phyloP scores from a whole-genome alignment of 176 grass and related monocot genomes.

The Lolium perenne region DNA sequence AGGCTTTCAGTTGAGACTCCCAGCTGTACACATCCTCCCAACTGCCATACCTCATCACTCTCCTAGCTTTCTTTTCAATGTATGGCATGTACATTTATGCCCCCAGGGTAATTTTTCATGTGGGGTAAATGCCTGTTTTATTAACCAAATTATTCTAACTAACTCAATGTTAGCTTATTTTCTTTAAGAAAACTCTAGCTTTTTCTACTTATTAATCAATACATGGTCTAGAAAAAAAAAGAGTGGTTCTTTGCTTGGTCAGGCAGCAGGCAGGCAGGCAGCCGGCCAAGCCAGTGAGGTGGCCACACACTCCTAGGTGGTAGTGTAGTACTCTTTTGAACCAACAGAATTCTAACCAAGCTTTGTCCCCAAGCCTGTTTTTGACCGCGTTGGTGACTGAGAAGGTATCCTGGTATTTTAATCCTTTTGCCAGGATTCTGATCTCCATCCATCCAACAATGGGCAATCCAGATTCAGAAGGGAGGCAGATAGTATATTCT shows the following conservation, averaged over 20 bases:
- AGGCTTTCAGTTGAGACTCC: constrained; percentile 61
- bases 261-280: constrained; percentile 33
- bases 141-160: not conserved
- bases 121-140: not conserved
- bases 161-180: not conserved
- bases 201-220: not conserved
- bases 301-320: constrained; percentile 60
- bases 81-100: not conserved
- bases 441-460: constrained; percentile 47
- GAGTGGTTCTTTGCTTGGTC: constrained; percentile 25
- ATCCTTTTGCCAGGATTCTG: constrained; percentile 39
- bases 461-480: constrained; percentile 50
- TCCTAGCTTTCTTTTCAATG: not conserved
- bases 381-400: constrained; percentile 78
- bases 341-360: constrained; percentile 59
- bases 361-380: constrained; percentile 68
- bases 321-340: constrained; percentile 52
- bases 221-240: not conserved
- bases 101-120: not conserved
- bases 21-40: constrained; percentile 53
- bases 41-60: constrained; percentile 41
- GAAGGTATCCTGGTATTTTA: constrained; percentile 46
- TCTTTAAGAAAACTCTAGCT: not conserved
- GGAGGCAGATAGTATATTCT: constrained; percentile 48
- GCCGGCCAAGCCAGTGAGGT: constrained; percentile 50